These are phyloP conservation scores for Tinospora cordifolia DNA, from an alignment of 164 flowering plant genomes.

Conservation along the genomic window DNA sequence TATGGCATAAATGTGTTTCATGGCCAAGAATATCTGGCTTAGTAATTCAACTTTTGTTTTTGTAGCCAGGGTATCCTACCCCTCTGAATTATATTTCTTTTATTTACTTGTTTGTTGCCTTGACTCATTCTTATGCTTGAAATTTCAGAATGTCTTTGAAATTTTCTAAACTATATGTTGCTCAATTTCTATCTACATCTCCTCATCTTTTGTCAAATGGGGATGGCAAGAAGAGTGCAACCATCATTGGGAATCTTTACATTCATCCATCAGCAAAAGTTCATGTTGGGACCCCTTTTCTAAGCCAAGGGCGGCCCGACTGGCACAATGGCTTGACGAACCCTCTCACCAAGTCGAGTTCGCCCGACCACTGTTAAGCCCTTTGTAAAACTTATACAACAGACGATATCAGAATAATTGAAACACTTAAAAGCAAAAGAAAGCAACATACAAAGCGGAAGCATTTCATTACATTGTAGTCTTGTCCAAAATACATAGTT, in stretches of 20 bases:
- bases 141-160: slow-evolving; percentile 80
- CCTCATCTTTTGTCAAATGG: slow-evolving; percentile 80
- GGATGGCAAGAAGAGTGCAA: slow-evolving; percentile 67
- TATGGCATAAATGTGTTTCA: not conserved
- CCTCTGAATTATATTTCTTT: slow-evolving; percentile 2
- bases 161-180: slow-evolving; percentile 80
- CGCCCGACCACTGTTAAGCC: no score
- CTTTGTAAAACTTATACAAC: no score
- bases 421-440: no score
- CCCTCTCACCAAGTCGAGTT: no score
- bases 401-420: no score
- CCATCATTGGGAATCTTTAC: slow-evolving; percentile 71
- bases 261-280: slow-evolving; percentile 98
- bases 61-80: slow-evolving; percentile 80
- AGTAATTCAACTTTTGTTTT: slow-evolving; percentile 6
- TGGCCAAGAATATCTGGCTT: not conserved
- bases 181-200: slow-evolving; percentile 60
- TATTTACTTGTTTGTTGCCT: not conserved
- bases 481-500: no score
- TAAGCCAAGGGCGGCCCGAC: no score
- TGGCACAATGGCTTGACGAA: no score
- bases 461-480: no score
- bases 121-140: not conserved
- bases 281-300: no score
- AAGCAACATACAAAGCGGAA: no score